Percentiles rank a stretch among this genome's conserved stretches.
Conservation (phyloP, 2,329 filamentous ascomycete species). For the Cadophora luteo-olivacea region DNA sequence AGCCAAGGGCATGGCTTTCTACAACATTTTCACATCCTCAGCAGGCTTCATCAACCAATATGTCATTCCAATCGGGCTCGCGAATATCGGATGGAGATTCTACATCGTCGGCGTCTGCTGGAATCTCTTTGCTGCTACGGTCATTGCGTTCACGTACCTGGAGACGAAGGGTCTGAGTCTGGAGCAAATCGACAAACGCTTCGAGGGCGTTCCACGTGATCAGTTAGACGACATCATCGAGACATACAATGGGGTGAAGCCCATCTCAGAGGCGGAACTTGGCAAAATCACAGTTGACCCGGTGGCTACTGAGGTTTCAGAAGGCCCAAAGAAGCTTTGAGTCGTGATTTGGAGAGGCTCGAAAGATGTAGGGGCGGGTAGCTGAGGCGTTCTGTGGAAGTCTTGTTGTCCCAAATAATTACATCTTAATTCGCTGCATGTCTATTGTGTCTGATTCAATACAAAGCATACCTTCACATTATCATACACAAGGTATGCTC, state of each 20-base stretch:
- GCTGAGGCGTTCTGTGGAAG: background rate
- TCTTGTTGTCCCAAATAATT: background rate
- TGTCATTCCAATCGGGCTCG: background rate
- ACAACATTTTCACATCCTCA: background rate
- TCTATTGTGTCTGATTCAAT: background rate
- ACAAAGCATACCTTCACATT: background rate
- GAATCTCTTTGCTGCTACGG: background rate
- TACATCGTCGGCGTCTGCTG: background rate
- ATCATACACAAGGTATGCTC: too few relatives aligned
- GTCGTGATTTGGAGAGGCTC: background rate
- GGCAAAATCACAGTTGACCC: background rate
- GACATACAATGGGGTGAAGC: background rate
- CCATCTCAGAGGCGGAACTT: background rate
- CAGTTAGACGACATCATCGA: background rate
- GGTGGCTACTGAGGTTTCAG: background rate
- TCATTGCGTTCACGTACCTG: background rate
- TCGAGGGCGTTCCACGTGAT: background rate
- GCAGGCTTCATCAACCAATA: background rate
- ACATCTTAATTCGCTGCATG: background rate
- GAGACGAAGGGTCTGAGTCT: background rate
- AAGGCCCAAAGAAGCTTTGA: background rate
- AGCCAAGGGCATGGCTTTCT: background rate
- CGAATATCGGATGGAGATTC: background rate
- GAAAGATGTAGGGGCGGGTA: background rate
- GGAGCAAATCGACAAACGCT: background rate